Percentiles rank a stretch among this genome's conserved stretches.
Evolutionary conservation across 2,329 filamentous ascomycete species (phyloP).

Genomic region (Zymoseptoria passerinii): DNA sequence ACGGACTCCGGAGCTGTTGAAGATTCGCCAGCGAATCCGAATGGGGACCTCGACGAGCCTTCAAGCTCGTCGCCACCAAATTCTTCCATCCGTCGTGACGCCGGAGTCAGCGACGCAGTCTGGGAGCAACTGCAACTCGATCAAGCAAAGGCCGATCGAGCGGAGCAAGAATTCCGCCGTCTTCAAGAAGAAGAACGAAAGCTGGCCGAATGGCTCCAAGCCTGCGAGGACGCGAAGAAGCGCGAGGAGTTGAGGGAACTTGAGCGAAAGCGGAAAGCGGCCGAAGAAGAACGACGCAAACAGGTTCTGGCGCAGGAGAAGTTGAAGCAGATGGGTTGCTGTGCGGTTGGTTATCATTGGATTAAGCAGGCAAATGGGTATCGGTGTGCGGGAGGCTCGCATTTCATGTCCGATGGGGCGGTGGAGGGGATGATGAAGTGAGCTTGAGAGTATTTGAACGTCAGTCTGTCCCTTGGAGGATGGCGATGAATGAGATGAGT

Average conservation of each 20-base stretch:
- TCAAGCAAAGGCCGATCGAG: conserved; percentile 27
- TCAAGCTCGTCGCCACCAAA: background rate
- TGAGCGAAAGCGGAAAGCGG: conserved; percentile 26
- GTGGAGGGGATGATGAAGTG: background rate
- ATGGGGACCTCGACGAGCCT: background rate
- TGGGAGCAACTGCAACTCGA: conserved; percentile 55
- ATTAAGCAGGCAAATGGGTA: conserved; percentile 52
- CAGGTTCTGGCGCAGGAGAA: conserved; percentile 38
- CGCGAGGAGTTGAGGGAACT: conserved; percentile 8
- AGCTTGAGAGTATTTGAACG: too few relatives aligned
- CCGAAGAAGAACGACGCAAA: conserved; percentile 25
- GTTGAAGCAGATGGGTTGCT: conserved; percentile 47
- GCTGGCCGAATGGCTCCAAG: conserved; percentile 16
- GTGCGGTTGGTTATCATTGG: conserved; percentile 52
- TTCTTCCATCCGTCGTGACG: conserved; percentile 33
- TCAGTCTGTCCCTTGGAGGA: too few relatives aligned
- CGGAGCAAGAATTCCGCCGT: conserved; percentile 32
- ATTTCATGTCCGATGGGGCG: conserved; percentile 43
- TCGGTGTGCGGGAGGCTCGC: conserved; percentile 53
- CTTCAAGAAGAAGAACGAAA: conserved; percentile 25
- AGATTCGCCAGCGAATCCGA: background rate
- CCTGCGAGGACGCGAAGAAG: conserved; percentile 6
- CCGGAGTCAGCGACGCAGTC: conserved; percentile 50
- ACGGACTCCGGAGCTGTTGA: background rate
- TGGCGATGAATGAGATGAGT: too few relatives aligned